These are phyloP conservation scores for Aspergillus arachidicola DNA, from an alignment of 2,329 filamentous ascomycete species.

Conservation along the genomic window DNA sequence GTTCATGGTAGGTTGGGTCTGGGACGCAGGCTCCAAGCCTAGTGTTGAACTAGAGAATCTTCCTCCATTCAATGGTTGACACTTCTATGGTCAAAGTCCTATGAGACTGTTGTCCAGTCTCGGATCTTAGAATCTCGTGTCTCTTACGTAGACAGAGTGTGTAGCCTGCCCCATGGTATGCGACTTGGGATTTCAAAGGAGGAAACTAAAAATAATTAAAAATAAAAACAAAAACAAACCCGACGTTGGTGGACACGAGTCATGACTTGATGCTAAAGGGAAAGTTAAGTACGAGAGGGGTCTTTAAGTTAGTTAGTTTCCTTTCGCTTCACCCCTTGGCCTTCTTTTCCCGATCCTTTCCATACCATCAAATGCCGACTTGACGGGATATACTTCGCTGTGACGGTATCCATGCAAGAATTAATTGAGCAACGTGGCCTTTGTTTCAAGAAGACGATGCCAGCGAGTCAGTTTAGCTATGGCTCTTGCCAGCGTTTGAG, in stretches of 20 bases:
- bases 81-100: background rate
- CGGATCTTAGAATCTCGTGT: background rate
- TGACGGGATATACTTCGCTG: background rate
- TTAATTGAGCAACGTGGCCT: background rate
- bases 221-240: background rate
- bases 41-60: background rate
- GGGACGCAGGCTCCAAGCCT: background rate
- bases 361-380: background rate
- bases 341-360: background rate
- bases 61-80: background rate
- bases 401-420: background rate
- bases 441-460: background rate
- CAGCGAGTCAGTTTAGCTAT: background rate
- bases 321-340: background rate
- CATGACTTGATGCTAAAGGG: background rate
- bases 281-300: background rate
- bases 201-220: background rate
- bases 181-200: background rate
- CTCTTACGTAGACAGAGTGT: background rate
- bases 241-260: conserved; percentile 1
- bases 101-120: background rate
- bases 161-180: background rate
- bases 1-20: background rate
- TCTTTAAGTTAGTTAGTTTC: background rate
- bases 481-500: background rate